phyloP scores from a whole-genome alignment of 208 protist species.

The Balamuthia mandrillaris region DNA sequence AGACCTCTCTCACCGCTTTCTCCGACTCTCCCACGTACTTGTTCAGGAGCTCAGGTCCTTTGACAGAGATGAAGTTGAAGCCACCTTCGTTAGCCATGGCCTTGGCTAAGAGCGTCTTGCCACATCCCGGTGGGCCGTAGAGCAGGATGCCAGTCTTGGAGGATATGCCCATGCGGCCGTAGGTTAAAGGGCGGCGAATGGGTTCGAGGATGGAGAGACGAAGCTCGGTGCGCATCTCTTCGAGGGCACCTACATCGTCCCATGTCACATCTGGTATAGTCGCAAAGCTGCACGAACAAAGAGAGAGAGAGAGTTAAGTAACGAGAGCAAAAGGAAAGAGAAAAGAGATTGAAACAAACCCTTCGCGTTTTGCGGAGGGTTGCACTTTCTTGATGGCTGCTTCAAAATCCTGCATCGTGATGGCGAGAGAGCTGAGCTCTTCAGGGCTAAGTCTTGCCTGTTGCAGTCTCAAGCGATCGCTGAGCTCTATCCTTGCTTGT shows the following conservation, averaged over 20 bases:
- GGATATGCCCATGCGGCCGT: conserved; percentile 77
- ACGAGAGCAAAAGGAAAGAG: not conserved
- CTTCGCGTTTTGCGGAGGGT: conserved; percentile 93
- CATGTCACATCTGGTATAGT: conserved; percentile 94
- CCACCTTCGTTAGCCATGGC: conserved; percentile 70
- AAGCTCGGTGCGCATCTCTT: no score
- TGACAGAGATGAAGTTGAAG: conserved; percentile 99
- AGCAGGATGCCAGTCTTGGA: conserved; percentile 91
- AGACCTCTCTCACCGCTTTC: conserved; percentile 98
- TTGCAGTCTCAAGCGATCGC: no score
- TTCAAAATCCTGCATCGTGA: conserved; percentile 67
- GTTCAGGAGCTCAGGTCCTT: conserved; percentile 99
- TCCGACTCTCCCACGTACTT: conserved; percentile 99
- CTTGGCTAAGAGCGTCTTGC: conserved; percentile 82
- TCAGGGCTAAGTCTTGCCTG: no score
- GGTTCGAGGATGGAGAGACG: no score
- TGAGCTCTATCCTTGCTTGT: no score
- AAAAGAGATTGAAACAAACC: conserved; percentile 75
- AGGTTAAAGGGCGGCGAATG: no score
- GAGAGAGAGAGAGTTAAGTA: no score
- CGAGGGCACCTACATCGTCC: conserved; percentile 92
- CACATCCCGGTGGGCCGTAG: conserved; percentile 97
- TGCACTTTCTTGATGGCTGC: conserved; percentile 90
- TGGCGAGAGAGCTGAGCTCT: no score
- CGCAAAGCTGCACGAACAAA: no score